These are phyloP conservation scores for Beta vulgaris DNA, from an alignment of 148 eudicot genomes.

Conservation along the genomic window DNA sequence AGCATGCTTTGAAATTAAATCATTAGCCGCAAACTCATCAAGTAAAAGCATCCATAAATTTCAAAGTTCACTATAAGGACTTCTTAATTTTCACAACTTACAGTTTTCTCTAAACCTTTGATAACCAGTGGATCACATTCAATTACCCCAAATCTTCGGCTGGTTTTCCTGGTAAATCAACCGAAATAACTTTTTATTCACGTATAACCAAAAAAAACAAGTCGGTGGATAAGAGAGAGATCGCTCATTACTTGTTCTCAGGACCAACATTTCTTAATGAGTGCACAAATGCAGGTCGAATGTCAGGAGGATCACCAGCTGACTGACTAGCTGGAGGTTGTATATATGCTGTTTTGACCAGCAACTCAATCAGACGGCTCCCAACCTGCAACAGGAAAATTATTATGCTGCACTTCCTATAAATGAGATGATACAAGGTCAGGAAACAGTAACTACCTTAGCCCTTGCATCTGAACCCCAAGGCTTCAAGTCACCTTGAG, in stretches of 20 bases:
- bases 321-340: constrained; percentile 68
- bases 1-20: neutral
- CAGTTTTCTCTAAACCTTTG: constrained; percentile 82
- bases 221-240: constrained; percentile 1
- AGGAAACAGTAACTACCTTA: constrained; percentile 46
- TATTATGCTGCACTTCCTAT: constrained; percentile 12
- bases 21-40: neutral
- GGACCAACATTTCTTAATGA: constrained; percentile 42
- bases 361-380: constrained; percentile 75
- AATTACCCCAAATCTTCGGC: constrained; percentile 76
- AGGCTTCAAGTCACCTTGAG: constrained; percentile 51
- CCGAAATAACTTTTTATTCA: constrained; percentile 15
- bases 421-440: neutral
- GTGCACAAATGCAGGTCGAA: constrained; percentile 91
- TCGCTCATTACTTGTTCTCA: constrained; percentile 46
- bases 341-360: constrained; percentile 74
- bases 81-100: constrained; percentile 30
- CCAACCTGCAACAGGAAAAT: constrained; percentile 63
- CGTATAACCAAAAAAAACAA: neutral
- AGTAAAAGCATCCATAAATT: neutral
- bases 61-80: neutral
- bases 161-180: constrained; percentile 43
- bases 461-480: constrained; percentile 82
- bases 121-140: constrained; percentile 73
- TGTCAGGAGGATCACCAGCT: constrained; percentile 59